phyloP scores from a whole-genome alignment of 257 asterid genomes.

The Fraxinus excelsior region DNA sequence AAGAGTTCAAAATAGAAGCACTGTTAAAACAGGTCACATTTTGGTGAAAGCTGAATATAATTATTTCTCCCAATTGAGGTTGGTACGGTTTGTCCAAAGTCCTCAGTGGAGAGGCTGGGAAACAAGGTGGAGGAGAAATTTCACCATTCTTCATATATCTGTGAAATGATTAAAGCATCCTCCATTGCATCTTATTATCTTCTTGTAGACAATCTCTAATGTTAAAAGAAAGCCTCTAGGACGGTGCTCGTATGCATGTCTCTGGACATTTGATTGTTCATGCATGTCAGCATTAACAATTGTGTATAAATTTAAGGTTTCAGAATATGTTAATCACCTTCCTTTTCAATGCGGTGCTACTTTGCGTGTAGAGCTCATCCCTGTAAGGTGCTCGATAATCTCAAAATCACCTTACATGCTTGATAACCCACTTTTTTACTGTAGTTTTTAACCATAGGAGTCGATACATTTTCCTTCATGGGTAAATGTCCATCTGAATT shows the following conservation, averaged over 20 bases:
- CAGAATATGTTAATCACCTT: neutral
- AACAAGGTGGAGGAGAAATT: neutral
- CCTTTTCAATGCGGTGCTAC: neutral
- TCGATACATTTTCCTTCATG: constrained; percentile 2
- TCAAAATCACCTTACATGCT: no score
- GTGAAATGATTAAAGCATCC: neutral
- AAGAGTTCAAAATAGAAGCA: neutral
- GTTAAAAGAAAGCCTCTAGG: neutral
- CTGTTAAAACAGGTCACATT: neutral
- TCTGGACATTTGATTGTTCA: neutral
- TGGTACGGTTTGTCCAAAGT: neutral
- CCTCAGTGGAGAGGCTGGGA: neutral
- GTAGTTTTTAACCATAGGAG: neutral
- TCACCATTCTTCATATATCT: neutral
- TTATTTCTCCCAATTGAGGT: neutral
- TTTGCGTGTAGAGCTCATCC: neutral
- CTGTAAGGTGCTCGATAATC: neutral
- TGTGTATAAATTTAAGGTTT: neutral
- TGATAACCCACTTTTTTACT: neutral
- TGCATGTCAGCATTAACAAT: neutral
- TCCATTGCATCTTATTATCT: neutral
- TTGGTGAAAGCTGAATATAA: neutral
- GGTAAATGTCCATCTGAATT: constrained; percentile 10
- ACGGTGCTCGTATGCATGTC: neutral
- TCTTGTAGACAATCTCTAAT: neutral